Percentiles rank a stretch among this genome's conserved stretches.
Evolutionary conservation across 352 stramenopile genomes (phyloP).

Genomic region (Pythium myriotylum): DNA sequence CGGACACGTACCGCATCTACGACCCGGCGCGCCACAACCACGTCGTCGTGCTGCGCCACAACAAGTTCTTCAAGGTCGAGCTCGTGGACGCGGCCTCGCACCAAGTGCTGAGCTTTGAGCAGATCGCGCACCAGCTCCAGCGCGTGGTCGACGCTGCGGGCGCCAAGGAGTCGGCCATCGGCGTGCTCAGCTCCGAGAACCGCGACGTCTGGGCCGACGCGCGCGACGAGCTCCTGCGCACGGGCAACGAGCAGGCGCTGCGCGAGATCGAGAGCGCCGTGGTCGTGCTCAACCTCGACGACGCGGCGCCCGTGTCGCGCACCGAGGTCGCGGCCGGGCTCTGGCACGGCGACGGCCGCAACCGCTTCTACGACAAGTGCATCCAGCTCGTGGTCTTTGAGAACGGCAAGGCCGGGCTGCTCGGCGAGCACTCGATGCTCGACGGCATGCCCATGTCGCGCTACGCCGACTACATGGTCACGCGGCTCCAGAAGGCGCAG

Average conservation of each 20-base stretch:
- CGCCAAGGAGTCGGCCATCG: conserved; percentile 57
- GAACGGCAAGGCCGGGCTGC: conserved; percentile 94
- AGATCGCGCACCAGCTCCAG: conserved; percentile 59
- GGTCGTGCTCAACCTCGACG: conserved; percentile 71
- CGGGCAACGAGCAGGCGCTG: conserved; percentile 64
- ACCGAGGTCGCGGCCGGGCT: conserved; percentile 65
- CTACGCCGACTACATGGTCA: conserved; percentile 66
- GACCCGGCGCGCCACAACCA: conserved; percentile 86
- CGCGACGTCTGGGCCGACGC: conserved; percentile 82
- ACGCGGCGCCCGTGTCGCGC: conserved; percentile 57
- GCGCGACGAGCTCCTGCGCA: conserved; percentile 61
- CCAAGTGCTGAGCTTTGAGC: conserved; percentile 54
- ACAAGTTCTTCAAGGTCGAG: conserved; percentile 76
- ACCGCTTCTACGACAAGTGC: conserved; percentile 98
- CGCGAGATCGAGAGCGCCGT: conserved; percentile 68
- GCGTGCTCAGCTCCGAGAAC: conserved; percentile 68
- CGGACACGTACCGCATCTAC: conserved; percentile 89
- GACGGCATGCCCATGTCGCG: conserved; percentile 85
- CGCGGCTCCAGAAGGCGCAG: conserved; percentile 52
- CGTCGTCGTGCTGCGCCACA: conserved; percentile 88
- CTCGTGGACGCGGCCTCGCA: conserved; percentile 43
- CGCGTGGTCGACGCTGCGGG: conserved; percentile 52
- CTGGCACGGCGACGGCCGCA: conserved; percentile 88
- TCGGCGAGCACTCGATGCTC: conserved; percentile 94
- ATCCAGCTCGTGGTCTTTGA: conserved; percentile 95